Evolutionary conservation across 768 basidiomycete genomes (phyloP).

Genomic region (Termitomyces sp.): DNA sequence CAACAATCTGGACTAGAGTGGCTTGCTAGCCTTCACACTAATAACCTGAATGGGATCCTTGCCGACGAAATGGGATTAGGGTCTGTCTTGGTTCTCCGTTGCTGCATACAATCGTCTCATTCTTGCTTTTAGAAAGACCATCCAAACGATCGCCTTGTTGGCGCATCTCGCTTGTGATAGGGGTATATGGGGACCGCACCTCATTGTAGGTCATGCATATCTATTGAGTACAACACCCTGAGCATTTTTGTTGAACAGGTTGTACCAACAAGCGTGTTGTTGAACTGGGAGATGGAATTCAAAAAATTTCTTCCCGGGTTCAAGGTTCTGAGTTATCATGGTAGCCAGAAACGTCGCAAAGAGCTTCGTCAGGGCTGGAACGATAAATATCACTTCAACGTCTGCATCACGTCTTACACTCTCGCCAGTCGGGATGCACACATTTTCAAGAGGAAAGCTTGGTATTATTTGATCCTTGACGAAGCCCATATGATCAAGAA

Average conservation of each 20-base stretch:
- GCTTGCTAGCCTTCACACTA: conserved; percentile 82
- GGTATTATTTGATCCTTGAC: conserved; percentile 96
- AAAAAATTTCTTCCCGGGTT: conserved; percentile 93
- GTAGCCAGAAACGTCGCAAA: conserved; percentile 81
- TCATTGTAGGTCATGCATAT: conserved; percentile 52
- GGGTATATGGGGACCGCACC: conserved; percentile 89
- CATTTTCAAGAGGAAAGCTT: conserved; percentile 86
- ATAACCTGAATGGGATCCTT: conserved; percentile 76
- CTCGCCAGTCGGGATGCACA: conserved; percentile 88
- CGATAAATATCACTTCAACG: conserved; percentile 85
- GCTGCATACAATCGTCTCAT: not conserved
- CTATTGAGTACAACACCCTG: not conserved
- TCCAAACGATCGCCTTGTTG: conserved; percentile 92
- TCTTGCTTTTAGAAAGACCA: conserved; percentile 66
- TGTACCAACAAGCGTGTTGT: conserved; percentile 86
- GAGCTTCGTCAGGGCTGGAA: conserved; percentile 90
- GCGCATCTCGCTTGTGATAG: conserved; percentile 90
- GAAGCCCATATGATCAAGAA: conserved; percentile 99
- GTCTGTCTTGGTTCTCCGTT: conserved; percentile 36
- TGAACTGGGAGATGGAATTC: conserved; percentile 98
- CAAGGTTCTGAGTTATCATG: conserved; percentile 85
- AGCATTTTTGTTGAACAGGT: conserved; percentile 40
- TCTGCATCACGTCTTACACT: conserved; percentile 92
- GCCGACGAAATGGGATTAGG: conserved; percentile 96
- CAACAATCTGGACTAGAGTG: conserved; percentile 93